Percentiles rank a stretch among this genome's conserved stretches.
Conservation (phyloP, 1,284 basidiomycete species). For the Thelephora terrestris region DNA sequence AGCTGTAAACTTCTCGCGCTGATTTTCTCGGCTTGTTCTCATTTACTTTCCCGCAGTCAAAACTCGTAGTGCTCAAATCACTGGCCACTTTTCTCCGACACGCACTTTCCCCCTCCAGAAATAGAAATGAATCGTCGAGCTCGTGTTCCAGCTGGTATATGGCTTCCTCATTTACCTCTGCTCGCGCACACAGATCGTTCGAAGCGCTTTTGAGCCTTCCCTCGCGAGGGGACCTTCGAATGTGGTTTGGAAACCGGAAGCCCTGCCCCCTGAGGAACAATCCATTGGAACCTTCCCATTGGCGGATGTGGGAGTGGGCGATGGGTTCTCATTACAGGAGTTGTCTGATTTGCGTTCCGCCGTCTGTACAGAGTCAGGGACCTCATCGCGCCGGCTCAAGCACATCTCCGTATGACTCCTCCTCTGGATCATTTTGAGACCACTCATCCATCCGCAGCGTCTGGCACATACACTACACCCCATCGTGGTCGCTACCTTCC, state of each 20-base stretch:
- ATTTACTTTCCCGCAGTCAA: slow-evolving; percentile 34
- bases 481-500: slow-evolving; percentile 69
- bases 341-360: slow-evolving; percentile 20
- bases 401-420: slow-evolving; percentile 3
- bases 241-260: slow-evolving; percentile 14
- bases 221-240: slow-evolving; percentile 4
- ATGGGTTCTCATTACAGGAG: slow-evolving; percentile 29
- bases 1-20: slow-evolving; percentile 32
- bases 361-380: background rate
- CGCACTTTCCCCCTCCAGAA: background rate
- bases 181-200: slow-evolving; percentile 38
- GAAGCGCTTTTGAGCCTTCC: slow-evolving; percentile 26
- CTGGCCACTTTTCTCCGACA: slow-evolving; percentile 16
- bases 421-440: background rate
- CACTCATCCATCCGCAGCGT: slow-evolving; percentile 21
- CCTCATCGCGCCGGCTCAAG: slow-evolving; percentile 5
- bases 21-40: background rate
- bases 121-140: slow-evolving; percentile 2
- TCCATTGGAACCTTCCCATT: slow-evolving; percentile 15
- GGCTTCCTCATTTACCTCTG: slow-evolving; percentile 36
- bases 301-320: slow-evolving; percentile 12
- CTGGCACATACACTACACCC: slow-evolving; percentile 55
- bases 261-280: slow-evolving; percentile 16
- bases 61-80: slow-evolving; percentile 21
- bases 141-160: slow-evolving; percentile 36